phyloP scores from a whole-genome alignment of 176 grass and related monocot species.

The Tuctoria greenei region DNA sequence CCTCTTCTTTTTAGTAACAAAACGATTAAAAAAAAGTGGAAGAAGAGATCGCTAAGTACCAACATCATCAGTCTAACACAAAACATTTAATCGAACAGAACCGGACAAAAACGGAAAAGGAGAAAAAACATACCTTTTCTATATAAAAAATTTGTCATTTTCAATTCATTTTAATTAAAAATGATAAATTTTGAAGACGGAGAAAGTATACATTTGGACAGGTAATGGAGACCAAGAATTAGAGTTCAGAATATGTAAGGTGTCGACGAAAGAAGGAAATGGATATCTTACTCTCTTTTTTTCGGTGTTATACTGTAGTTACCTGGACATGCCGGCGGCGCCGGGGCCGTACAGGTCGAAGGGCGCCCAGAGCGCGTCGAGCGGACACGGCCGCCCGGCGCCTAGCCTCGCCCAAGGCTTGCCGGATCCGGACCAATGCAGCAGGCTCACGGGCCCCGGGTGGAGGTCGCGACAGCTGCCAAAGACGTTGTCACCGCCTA shows the following conservation, averaged over 20 bases:
- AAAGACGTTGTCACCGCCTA: slow-evolving; percentile 80
- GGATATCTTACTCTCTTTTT: slow-evolving; percentile 26
- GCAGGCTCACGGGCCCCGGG: slow-evolving; percentile 81
- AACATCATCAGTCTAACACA: slow-evolving; percentile 49
- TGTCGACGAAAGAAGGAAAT: slow-evolving; percentile 49
- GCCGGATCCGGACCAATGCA: slow-evolving; percentile 94
- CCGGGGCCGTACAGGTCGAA: slow-evolving; percentile 75
- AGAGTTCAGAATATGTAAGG: slow-evolving; percentile 56
- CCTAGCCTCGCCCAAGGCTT: slow-evolving; percentile 82
- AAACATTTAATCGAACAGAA: slow-evolving; percentile 9
- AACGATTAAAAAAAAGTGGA: slow-evolving; percentile 31
- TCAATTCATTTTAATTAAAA: too few species aligned
- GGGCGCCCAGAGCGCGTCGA: slow-evolving; percentile 86
- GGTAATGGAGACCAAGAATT: slow-evolving; percentile 58
- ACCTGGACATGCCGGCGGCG: slow-evolving; percentile 50
- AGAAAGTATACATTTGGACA: slow-evolving; percentile 57
- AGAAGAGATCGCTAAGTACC: slow-evolving; percentile 50
- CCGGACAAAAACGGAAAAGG: not conserved
- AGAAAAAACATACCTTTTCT: slow-evolving; percentile 37
- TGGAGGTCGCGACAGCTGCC: slow-evolving; percentile 94
- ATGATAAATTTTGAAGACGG: too few species aligned
- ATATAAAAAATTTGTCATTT: too few species aligned
- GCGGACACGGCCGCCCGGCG: slow-evolving; percentile 71
- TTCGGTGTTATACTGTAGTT: slow-evolving; percentile 33
- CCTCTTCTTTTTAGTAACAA: slow-evolving; percentile 16